phyloP scores from a whole-genome alignment of 2,329 filamentous ascomycete species.

The Cryphonectria carpinicola region DNA sequence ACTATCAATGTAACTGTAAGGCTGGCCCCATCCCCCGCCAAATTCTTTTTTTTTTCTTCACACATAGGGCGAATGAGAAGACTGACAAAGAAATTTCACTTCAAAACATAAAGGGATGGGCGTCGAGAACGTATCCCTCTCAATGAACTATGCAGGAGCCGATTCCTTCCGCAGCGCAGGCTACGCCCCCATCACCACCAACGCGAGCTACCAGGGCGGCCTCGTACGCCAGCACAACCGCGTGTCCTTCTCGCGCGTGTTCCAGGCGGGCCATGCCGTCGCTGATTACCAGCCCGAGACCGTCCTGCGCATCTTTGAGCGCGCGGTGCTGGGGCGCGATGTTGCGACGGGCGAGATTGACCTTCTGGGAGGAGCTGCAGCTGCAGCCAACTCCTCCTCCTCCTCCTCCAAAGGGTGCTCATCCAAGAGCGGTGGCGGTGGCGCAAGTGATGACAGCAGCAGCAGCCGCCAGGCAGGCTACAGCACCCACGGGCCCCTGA shows the following conservation, averaged over 20 bases:
- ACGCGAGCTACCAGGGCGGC: slow-evolving; percentile 48
- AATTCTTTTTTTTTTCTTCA: too few species aligned
- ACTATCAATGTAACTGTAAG: slow-evolving; percentile 49
- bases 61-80: not conserved
- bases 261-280: slow-evolving; percentile 51
- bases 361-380: slow-evolving; percentile 32
- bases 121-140: slow-evolving; percentile 51
- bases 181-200: slow-evolving; percentile 48
- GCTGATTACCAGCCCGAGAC: slow-evolving; percentile 56
- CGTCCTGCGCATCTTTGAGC: slow-evolving; percentile 53
- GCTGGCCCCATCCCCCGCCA: not conserved
- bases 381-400: not conserved
- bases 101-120: slow-evolving; percentile 50
- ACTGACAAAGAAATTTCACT: not conserved
- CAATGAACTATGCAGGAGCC: slow-evolving; percentile 46
- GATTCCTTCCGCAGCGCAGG: slow-evolving; percentile 51
- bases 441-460: too few species aligned
- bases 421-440: not conserved
- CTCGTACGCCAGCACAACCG: slow-evolving; percentile 51
- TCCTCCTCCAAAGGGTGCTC: not conserved
- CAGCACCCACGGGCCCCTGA: slow-evolving; percentile 42
- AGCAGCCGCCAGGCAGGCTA: not conserved
- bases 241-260: slow-evolving; percentile 53
- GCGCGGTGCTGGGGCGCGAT: slow-evolving; percentile 51
- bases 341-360: slow-evolving; percentile 56